These are phyloP conservation scores for Eucalyptus tenuipes DNA, from an alignment of 345 rosid species.

Conservation along the genomic window DNA sequence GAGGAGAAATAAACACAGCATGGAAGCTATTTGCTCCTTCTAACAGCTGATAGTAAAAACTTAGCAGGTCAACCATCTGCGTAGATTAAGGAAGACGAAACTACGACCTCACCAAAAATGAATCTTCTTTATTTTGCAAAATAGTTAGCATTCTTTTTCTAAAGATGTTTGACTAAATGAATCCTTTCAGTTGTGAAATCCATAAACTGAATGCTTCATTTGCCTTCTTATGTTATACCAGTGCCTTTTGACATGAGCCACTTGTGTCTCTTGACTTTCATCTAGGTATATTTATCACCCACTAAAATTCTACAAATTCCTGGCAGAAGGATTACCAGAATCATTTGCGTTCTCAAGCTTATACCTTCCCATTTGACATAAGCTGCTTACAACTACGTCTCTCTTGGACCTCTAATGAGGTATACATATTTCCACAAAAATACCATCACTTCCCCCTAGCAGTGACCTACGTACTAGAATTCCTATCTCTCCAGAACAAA, in stretches of 20 bases:
- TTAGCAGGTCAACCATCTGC: background rate
- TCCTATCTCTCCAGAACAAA: background rate
- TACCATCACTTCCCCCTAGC: background rate
- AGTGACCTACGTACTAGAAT: background rate
- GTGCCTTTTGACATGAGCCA: background rate
- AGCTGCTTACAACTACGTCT: background rate
- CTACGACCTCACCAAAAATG: background rate
- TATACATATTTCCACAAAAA: background rate
- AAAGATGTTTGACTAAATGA: background rate
- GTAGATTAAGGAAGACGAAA: background rate
- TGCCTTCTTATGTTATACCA: background rate
- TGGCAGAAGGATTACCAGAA: background rate
- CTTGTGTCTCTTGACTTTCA: background rate
- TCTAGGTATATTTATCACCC: background rate
- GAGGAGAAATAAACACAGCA: background rate
- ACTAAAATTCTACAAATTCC: background rate
- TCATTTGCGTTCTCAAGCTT: background rate
- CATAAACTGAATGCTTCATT: background rate
- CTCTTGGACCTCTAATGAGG: background rate
- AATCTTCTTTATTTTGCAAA: background rate
- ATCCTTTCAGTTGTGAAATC: background rate
- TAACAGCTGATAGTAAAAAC: background rate
- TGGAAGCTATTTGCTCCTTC: background rate
- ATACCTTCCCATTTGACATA: background rate
- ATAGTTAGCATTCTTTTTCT: background rate